Evolutionary conservation across 1,139 yeast species (phyloP), one percentile per base, ranked within the genome.

Genomic region (Wickerhamomyces sp.): DNA sequence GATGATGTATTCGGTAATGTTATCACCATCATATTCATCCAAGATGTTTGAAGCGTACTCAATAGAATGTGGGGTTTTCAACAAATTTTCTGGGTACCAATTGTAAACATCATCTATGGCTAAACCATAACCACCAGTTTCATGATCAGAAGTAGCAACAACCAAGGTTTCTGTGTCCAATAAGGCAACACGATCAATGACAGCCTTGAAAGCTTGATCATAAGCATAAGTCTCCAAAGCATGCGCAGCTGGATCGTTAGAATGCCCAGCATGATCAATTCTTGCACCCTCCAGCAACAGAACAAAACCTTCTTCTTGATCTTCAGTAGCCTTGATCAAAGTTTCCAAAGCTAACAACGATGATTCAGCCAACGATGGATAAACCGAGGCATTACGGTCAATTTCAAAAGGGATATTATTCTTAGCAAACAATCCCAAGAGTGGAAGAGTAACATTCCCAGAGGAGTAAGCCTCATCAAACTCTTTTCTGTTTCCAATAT

Each of bases 121-220:
- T 27, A 54, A 41, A 35, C 53, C 58, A 18, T 51, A 47, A 15
- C 56, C 60, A 51, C 58, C 58, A 41, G 57, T 52, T 45, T 56
- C 60, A 37, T 56, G 60, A 46, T 56, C 60, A 34, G 60, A 56
- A 34, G 60, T 56, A n/a, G 57, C 47, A 14, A 56, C 53, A 37
- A 56, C 58, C 23, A 51, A 31, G 9, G 60, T 56, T 45, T 56
- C 58, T 23, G 56, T 51, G 37, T 56, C 58, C 34, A 56, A 37
- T 4, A 35, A 8, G 10, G 54, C 26, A 27, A 56, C 57, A 38
- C 58, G 49, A 43, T 56, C 57, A 45, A 56, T 45, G 10, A 56
- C 60, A 26, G 60, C 60, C 40, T 49, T 49, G 52, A 50, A 56
- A 13, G 58, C 49, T 14, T 54, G 55, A 41, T 48, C 48, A 37